Evolutionary conservation across 805 yeast species (phyloP).

Genomic region (Torulaspora delbrueckii): DNA sequence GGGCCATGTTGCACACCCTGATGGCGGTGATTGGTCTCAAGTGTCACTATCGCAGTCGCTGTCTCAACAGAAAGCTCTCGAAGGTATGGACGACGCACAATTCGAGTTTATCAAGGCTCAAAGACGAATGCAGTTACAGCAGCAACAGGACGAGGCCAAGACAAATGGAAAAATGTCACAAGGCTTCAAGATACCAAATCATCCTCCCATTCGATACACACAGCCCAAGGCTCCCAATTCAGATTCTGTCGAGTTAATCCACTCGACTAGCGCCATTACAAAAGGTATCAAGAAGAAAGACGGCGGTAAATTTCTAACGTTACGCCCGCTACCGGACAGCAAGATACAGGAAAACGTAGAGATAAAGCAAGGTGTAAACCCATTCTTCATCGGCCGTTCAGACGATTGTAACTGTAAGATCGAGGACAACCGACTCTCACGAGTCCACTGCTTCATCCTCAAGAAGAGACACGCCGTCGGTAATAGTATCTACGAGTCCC

Average conservation of each 20-base stretch:
- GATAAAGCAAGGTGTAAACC: conserved; percentile 63
- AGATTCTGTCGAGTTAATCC: conserved; percentile 10
- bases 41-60: conserved; percentile 67
- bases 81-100: conserved; percentile 34
- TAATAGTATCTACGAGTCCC: conserved; percentile 56
- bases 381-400: conserved; percentile 70
- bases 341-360: conserved; percentile 44
- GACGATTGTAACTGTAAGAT: conserved; percentile 56
- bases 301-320: conserved; percentile 57
- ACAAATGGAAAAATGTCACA: conserved; percentile 10
- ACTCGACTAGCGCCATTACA: conserved; percentile 7
- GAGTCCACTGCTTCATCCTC: conserved; percentile 69
- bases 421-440: conserved; percentile 73
- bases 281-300: conserved; percentile 16
- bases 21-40: conserved; percentile 27
- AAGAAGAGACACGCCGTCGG: conserved; percentile 60
- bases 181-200: conserved; percentile 30
- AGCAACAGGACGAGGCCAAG: conserved; percentile 14
- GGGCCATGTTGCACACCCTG: conserved; percentile 11
- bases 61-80: conserved; percentile 54
- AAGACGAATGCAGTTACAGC: conserved; percentile 17
- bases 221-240: conserved; percentile 21
- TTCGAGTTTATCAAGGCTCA: conserved; percentile 28
- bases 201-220: conserved; percentile 28
- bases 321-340: conserved; percentile 49